These are phyloP conservation scores for Diplotaxis tenuifolia DNA, from an alignment of 345 rosid genomes.

Conservation along the genomic window DNA sequence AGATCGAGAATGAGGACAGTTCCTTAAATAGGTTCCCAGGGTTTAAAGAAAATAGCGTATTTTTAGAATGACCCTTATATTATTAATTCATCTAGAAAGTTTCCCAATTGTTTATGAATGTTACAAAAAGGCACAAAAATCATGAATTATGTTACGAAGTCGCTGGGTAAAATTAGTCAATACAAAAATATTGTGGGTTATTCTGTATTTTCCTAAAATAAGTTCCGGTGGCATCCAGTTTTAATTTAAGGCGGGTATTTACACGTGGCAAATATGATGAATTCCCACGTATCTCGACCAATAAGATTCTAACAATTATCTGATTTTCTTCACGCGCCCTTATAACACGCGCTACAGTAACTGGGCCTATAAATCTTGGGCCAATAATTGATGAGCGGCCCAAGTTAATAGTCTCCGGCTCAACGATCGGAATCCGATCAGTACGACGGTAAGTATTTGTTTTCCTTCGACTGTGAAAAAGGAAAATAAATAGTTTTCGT, in stretches of 20 bases:
- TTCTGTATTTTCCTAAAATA: not conserved
- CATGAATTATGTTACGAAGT: not conserved
- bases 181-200: not conserved
- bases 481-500: not conserved
- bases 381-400: not conserved
- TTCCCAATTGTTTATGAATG: not conserved
- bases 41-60: not conserved
- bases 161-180: not conserved
- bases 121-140: not conserved
- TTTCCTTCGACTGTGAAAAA: conserved; percentile 17
- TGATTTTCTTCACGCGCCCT: conserved; percentile 19
- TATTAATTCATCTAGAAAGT: not conserved
- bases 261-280: conserved; percentile 54
- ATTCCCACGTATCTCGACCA: conserved; percentile 59
- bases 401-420: not conserved
- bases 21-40: conserved; percentile 43
- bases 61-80: not conserved
- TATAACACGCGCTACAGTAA: not conserved
- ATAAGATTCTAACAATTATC: conserved; percentile 46
- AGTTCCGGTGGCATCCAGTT: conserved; percentile 44
- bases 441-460: conserved; percentile 16
- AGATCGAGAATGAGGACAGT: conserved; percentile 11
- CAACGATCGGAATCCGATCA: conserved; percentile 25
- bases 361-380: not conserved
- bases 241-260: conserved; percentile 26